A percentile compares a stretch with the other conserved stretches of the same genome.
These are phyloP conservation scores for Mycena indigotica DNA, from an alignment of 768 basidiomycete species.

Conservation along the genomic window DNA sequence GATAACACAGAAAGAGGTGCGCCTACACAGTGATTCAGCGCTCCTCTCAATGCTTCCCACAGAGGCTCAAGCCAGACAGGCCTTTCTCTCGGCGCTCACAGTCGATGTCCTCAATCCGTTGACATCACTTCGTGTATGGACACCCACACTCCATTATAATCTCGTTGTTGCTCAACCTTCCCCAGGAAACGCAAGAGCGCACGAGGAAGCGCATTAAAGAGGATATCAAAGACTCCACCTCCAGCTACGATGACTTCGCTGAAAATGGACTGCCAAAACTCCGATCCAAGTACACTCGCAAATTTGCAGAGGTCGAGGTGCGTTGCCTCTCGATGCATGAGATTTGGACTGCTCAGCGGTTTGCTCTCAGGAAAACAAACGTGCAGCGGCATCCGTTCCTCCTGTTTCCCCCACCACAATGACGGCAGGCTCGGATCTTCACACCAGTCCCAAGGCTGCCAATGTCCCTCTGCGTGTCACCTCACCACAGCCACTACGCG, in stretches of 20 bases:
- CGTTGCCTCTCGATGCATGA: constrained; percentile 15
- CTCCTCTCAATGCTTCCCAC: constrained; percentile 19
- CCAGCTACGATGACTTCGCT: constrained; percentile 78
- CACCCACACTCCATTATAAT: not conserved
- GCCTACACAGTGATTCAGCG: constrained; percentile 17
- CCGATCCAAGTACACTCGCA: constrained; percentile 78
- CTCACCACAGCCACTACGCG: constrained; percentile 73
- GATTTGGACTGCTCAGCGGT: constrained; percentile 7
- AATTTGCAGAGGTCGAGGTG: constrained; percentile 88
- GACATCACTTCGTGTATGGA: constrained; percentile 60
- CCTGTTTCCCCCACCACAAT: constrained; percentile 36
- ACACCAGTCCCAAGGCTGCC: constrained; percentile 44
- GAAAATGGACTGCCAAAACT: constrained; percentile 79
- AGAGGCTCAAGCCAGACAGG: constrained; percentile 84
- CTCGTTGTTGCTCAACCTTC: constrained; percentile 6
- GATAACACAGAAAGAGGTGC: constrained; percentile 84
- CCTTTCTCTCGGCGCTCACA: constrained; percentile 71
- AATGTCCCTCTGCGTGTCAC: constrained; percentile 57
- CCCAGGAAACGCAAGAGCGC: constrained; percentile 85
- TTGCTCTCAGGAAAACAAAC: constrained; percentile 63
- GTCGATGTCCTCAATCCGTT: constrained; percentile 76
- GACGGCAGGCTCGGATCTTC: constrained; percentile 37
- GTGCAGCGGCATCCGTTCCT: constrained; percentile 41
- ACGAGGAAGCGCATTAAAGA: constrained; percentile 92
- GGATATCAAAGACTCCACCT: constrained; percentile 78